phyloP scores from a whole-genome alignment of 1,284 basidiomycete genomes.

The Naganishia liquefaciens region DNA sequence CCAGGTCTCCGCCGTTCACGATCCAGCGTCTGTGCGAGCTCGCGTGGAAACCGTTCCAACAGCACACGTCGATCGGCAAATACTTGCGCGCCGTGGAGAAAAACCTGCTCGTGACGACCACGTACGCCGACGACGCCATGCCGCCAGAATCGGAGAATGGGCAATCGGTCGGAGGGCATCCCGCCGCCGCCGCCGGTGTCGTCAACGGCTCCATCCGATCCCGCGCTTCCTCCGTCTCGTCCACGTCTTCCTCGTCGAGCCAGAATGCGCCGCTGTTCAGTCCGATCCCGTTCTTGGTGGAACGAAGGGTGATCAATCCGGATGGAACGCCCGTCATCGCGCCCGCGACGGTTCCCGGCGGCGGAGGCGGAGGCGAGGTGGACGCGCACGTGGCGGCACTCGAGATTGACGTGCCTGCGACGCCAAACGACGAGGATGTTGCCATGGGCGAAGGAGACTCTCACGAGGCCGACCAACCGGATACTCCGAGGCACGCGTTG shows the following conservation, averaged over 20 bases:
- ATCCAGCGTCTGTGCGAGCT: constrained; percentile 89
- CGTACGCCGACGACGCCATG: constrained; percentile 37
- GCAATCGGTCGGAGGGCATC: background rate
- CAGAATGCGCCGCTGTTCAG: constrained; percentile 55
- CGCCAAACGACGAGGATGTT: background rate
- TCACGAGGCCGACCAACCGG: constrained; percentile 8
- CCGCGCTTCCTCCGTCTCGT: constrained; percentile 60
- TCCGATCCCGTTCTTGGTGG: constrained; percentile 52
- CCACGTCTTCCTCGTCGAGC: constrained; percentile 49
- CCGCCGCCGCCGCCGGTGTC: background rate
- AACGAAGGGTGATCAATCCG: constrained; percentile 9
- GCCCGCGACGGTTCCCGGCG: constrained; percentile 11
- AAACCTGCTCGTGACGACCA: constrained; percentile 78
- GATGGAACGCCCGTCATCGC: constrained; percentile 17
- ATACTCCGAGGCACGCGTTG: constrained; percentile 1
- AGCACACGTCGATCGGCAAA: constrained; percentile 80
- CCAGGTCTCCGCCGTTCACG: constrained; percentile 78
- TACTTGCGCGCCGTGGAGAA: constrained; percentile 88
- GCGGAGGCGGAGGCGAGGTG: background rate
- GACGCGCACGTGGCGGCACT: constrained; percentile 6
- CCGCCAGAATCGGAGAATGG: background rate
- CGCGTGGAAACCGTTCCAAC: constrained; percentile 66
- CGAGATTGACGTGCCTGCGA: constrained; percentile 5
- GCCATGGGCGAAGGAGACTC: background rate
- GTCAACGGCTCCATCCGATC: constrained; percentile 5